Percentiles rank a stretch among this genome's conserved stretches.
Evolutionary conservation across 495 filamentous ascomycete genomes (phyloP).

Genomic region (Evansstolkia leycettana): DNA sequence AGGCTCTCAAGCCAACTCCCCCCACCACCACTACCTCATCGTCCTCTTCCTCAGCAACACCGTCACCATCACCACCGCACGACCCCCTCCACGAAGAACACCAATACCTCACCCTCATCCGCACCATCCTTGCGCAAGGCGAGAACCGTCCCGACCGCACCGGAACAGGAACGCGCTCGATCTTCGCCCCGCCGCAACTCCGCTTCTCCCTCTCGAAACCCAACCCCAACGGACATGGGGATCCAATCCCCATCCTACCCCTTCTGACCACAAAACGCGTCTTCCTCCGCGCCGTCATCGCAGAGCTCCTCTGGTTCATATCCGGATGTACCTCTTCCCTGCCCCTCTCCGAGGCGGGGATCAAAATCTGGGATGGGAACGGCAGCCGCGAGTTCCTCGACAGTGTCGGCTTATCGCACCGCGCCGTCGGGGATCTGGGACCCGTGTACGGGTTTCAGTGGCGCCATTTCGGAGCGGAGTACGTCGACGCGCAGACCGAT

Average conservation of each 20-base stretch:
- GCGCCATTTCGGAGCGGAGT: constrained; percentile 93
- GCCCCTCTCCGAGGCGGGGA: constrained; percentile 58
- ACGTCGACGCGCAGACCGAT: constrained; percentile 64
- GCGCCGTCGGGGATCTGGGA: constrained; percentile 78
- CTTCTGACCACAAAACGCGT: constrained; percentile 96
- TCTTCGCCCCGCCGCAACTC: constrained; percentile 77
- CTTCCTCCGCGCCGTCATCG: constrained; percentile 80
- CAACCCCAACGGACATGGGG: constrained; percentile 16
- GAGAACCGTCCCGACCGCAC: constrained; percentile 80
- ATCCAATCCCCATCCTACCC: constrained; percentile 53
- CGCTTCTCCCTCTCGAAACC: constrained; percentile 83
- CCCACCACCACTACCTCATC: no score
- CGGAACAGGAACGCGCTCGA: constrained; percentile 79
- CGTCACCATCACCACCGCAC: no score
- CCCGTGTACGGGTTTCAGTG: constrained; percentile 99
- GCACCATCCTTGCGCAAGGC: constrained; percentile 58
- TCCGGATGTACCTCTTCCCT: constrained; percentile 65
- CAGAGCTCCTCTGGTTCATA: constrained; percentile 96
- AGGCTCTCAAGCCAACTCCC: no score
- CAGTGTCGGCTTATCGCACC: constrained; percentile 62
- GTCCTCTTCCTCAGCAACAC: no score
- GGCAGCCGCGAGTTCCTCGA: constrained; percentile 84
- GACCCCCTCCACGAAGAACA: constrained; percentile 60
- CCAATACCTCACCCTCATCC: constrained; percentile 68
- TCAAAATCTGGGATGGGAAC: constrained; percentile 99